These are phyloP conservation scores for Blastobotrys attinorum DNA, from an alignment of 805 yeast species.

Conservation along the genomic window DNA sequence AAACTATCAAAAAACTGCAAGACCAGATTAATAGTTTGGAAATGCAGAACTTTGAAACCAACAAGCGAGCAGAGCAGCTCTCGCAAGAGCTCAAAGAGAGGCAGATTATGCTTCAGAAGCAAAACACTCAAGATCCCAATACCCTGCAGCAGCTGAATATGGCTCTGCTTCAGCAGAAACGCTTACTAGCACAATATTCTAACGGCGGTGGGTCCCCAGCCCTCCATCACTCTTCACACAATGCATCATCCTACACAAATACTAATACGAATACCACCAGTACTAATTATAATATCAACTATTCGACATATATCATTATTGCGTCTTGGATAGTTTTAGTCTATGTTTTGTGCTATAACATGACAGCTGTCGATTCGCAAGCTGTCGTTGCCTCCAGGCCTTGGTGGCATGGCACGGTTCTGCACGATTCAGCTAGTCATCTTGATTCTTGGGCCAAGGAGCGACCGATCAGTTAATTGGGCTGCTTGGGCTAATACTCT, in stretches of 20 bases:
- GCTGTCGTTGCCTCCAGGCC: not conserved
- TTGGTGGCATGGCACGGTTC: conserved; percentile 1
- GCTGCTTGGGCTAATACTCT: too few species aligned
- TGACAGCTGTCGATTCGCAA: too few species aligned
- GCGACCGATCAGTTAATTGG: not conserved
- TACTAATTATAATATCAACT: too few species aligned
- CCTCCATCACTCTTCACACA: too few species aligned
- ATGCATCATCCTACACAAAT: too few species aligned
- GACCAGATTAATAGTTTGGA: not conserved
- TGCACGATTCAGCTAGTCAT: not conserved
- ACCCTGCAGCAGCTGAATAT: not conserved
- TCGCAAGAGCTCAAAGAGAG: not conserved
- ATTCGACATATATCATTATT: too few species aligned
- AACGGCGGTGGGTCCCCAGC: not conserved
- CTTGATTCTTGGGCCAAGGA: not conserved
- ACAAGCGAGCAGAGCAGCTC: not conserved
- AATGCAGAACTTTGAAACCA: too few species aligned
- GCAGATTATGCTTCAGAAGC: not conserved
- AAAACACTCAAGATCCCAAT: not conserved
- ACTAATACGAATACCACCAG: too few species aligned
- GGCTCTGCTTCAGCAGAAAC: conserved; percentile 1
- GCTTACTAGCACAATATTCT: not conserved
- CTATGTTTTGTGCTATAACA: too few species aligned
- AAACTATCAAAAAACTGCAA: not conserved
- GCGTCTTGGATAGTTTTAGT: too few species aligned